Percentiles rank a stretch among this genome's conserved stretches.
phyloP scores from a whole-genome alignment of 441 rosid genomes.

The Adansonia rubrostipa region DNA sequence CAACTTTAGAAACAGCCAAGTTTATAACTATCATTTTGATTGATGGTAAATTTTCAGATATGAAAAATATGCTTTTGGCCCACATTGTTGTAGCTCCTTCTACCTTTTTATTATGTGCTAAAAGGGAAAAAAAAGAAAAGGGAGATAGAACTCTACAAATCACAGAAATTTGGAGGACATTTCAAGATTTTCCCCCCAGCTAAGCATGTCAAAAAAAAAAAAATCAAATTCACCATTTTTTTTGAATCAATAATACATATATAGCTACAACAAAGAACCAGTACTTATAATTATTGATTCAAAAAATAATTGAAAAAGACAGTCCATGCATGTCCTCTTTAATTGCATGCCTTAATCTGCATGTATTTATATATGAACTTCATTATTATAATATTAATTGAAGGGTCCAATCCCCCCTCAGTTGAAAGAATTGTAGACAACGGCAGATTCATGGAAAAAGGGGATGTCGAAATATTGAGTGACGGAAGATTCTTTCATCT shows the following conservation, averaged over 20 bases:
- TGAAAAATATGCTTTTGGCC: too few species aligned
- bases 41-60: neutral
- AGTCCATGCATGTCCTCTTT: neutral
- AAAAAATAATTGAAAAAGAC: neutral
- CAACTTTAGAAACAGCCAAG: conserved; percentile 10
- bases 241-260: too few species aligned
- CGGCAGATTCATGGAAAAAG: neutral
- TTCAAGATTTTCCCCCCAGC: too few species aligned
- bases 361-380: neutral
- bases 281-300: too few species aligned
- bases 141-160: too few species aligned
- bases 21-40: neutral
- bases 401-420: neutral
- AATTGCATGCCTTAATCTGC: neutral
- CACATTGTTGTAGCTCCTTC: too few species aligned
- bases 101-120: too few species aligned
- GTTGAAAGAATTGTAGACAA: neutral
- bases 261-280: too few species aligned
- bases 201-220: too few species aligned
- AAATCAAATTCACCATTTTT: too few species aligned
- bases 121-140: too few species aligned
- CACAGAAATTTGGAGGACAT: too few species aligned
- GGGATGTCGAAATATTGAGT: neutral
- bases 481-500: conserved; percentile 12
- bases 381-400: neutral